phyloP scores from a whole-genome alignment of 208 protist genomes.

The Leishmania gerbilli region DNA sequence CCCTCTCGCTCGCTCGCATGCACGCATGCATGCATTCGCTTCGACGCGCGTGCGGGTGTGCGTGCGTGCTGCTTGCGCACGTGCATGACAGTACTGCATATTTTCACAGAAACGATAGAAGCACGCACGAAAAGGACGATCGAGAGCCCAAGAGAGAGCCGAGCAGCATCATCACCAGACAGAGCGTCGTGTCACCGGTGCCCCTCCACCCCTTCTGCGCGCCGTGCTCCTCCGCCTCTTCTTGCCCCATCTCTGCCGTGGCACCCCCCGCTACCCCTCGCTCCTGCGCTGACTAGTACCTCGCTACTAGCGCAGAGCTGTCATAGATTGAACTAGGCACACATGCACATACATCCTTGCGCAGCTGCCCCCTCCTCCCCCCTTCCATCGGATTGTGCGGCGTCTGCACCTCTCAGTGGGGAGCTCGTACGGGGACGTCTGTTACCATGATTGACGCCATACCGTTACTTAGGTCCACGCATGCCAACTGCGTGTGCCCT shows the following conservation, averaged over 20 bases:
- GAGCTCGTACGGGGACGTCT: background rate
- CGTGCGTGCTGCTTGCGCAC: background rate
- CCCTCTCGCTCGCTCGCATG: background rate
- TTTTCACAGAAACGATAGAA: background rate
- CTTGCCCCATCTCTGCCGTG: background rate
- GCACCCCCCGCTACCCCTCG: background rate
- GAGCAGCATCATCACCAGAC: background rate
- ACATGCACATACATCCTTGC: background rate
- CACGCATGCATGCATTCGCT: background rate
- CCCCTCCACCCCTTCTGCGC: background rate
- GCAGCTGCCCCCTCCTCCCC: background rate
- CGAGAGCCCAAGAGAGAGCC: background rate
- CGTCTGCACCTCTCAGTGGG: background rate
- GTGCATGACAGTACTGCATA: background rate
- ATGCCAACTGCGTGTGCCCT: slow-evolving; percentile 48
- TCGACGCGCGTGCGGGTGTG: slow-evolving; percentile 1
- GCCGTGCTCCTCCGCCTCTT: background rate
- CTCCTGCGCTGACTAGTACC: background rate
- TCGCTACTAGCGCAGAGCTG: background rate
- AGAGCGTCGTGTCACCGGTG: background rate
- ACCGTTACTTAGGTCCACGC: slow-evolving; percentile 34
- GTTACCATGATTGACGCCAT: slow-evolving; percentile 14
- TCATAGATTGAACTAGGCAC: background rate
- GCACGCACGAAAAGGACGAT: background rate
- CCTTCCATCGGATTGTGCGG: background rate